Percentiles rank a stretch among this genome's conserved stretches.
Evolutionary conservation across 306 rosid genomes (phyloP).

Genomic region (Geum urbanum): DNA sequence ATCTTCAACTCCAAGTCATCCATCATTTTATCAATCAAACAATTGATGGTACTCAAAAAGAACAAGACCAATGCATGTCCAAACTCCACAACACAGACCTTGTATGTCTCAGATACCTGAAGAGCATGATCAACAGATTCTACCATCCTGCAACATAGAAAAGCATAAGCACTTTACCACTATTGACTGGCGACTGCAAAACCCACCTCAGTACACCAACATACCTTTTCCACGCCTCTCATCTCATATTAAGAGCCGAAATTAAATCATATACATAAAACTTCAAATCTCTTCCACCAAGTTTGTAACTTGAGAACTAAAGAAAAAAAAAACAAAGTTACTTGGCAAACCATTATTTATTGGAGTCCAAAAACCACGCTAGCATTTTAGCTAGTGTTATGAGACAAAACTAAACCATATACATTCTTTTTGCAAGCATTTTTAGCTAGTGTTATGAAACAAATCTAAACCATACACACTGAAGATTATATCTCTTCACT

Average conservation of each 20-base stretch:
- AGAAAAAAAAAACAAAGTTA: background rate
- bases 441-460: background rate
- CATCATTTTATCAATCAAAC: conserved; percentile 53
- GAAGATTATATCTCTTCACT: background rate
- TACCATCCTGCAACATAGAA: conserved; percentile 48
- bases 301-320: background rate
- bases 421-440: too few species aligned
- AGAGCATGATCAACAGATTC: conserved; percentile 48
- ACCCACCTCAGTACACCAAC: background rate
- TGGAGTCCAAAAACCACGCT: conserved; percentile 2
- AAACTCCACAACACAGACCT: conserved; percentile 41
- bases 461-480: background rate
- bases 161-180: conserved; percentile 12
- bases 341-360: conserved; percentile 5
- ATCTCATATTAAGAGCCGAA: background rate
- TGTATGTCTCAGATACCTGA: conserved; percentile 50
- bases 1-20: conserved; percentile 55
- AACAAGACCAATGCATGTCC: conserved; percentile 63
- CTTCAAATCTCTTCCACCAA: background rate
- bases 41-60: conserved; percentile 36
- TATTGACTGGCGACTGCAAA: conserved; percentile 7
- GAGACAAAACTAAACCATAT: background rate
- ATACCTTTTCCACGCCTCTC: background rate
- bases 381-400: background rate
- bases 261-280: background rate